Evolutionary conservation across 305 asterid species (phyloP), one percentile per base, ranked within the genome.

Genomic region (Fraxinus velutina): DNA sequence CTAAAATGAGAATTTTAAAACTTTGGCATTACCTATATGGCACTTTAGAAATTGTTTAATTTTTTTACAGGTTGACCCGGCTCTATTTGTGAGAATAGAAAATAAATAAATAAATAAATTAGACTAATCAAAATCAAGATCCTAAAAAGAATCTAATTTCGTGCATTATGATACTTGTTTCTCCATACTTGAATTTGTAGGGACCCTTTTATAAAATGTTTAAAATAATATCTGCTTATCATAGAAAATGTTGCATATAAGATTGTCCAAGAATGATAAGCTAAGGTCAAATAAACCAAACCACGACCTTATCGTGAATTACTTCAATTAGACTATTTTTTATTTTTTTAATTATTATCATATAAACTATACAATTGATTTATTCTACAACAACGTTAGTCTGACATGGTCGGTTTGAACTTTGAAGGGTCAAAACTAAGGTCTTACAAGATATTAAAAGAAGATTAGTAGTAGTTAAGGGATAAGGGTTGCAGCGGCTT

Each of bases 371-470:
- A 44, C 32, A 21, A 10, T 19, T 73, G 73, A 34, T 74, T 6
- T 73, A 62, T 21, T 73, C 22, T 24, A 73, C 27, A 5, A 36
- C 24, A 29, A 80, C 2, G 33, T 9, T 74, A 29, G 62, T 36
- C 32, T 15, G 79, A n/a, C 57, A 22, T 73, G 81, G 92, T 75
- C 87, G 89, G 89, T 87, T 66, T 72, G 88, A 81, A 79, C 36
- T 32, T 32, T 32, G 37, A 33, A 33, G 90, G 89, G 85, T 19
- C 79, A 10, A 70, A 73, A 75, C 15, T 50, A 10, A 72, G 60
- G 87, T 75, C 81, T 74, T 6, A 71, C 76, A 15, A 64, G 74
- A 10, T 4, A 70, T 70, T 27, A 71, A 47, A 73, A 64, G 27
- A 57, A 5, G 47, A 52, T 29, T 29, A 22, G 24, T 78, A 47